Percentiles rank a stretch among this genome's conserved stretches.
phyloP scores from a whole-genome alignment of 1,284 basidiomycete genomes.

The Golubevia pallescens region DNA sequence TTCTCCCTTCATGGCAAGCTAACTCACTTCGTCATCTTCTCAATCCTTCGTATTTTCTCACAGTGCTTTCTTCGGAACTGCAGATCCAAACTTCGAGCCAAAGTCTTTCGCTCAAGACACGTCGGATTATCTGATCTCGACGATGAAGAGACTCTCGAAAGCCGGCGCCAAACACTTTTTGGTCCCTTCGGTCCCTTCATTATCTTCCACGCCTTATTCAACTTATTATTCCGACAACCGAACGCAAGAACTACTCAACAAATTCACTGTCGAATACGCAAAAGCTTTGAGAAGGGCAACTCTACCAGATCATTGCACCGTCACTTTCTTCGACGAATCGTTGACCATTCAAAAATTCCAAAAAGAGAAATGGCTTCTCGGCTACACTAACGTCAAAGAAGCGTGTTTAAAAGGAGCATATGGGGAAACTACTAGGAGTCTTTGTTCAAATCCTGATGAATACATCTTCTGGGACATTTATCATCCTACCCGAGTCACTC shows the following conservation, averaged over 20 bases:
- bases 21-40: constrained; percentile 2
- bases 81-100: not conserved
- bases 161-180: constrained; percentile 6
- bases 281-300: not conserved
- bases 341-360: not conserved
- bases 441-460: constrained; percentile 17
- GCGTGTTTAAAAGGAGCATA: constrained; percentile 22
- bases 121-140: not conserved
- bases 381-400: constrained; percentile 1
- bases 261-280: not conserved
- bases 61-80: constrained; percentile 13
- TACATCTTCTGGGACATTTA: constrained; percentile 30
- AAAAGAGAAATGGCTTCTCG: not conserved
- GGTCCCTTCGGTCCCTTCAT: constrained; percentile 4
- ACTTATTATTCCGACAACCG: not conserved
- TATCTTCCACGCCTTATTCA: not conserved
- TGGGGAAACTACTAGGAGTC: constrained; percentile 1
- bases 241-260: not conserved
- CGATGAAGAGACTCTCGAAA: not conserved
- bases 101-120: constrained; percentile 1
- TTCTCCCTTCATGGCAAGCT: constrained; percentile 9
- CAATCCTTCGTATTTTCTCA: not conserved
- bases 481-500: constrained; percentile 17
- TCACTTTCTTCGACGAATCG: not conserved
- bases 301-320: constrained; percentile 3